Conservation (phyloP, 2,329 filamentous ascomycete genomes). For the Monilinia fructigena region DNA sequence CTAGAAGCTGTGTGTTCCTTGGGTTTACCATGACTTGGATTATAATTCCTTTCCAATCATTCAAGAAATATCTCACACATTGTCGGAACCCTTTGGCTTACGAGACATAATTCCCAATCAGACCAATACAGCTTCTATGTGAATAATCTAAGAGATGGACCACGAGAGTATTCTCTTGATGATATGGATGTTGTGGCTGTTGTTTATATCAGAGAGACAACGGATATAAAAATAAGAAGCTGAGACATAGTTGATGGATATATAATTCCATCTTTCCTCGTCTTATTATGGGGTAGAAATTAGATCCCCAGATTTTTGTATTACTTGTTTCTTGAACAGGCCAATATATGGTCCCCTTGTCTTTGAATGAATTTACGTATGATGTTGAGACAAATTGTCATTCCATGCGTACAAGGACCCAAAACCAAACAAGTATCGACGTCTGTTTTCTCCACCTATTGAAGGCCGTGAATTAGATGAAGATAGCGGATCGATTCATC, state of each 20-base stretch:
- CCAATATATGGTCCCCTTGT: constrained; percentile 11
- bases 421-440: constrained; percentile 1
- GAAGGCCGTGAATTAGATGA: neutral
- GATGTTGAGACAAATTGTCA: constrained; percentile 6
- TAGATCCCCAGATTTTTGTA: constrained; percentile 13
- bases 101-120: constrained; percentile 10
- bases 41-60: neutral
- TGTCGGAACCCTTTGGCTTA: neutral
- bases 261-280: neutral
- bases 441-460: neutral
- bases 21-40: neutral
- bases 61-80: neutral
- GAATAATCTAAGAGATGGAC: neutral
- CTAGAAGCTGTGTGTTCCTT: neutral
- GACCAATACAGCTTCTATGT: neutral
- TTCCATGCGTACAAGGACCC: neutral
- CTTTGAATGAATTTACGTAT: neutral
- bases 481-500: constrained; percentile 5
- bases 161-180: constrained; percentile 3
- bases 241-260: neutral
- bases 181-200: constrained; percentile 3
- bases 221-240: neutral
- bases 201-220: neutral
- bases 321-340: constrained; percentile 10
- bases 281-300: constrained; percentile 4